Evolutionary conservation across 495 filamentous ascomycete genomes (phyloP).

Genomic region (Podospora pseudocomata): DNA sequence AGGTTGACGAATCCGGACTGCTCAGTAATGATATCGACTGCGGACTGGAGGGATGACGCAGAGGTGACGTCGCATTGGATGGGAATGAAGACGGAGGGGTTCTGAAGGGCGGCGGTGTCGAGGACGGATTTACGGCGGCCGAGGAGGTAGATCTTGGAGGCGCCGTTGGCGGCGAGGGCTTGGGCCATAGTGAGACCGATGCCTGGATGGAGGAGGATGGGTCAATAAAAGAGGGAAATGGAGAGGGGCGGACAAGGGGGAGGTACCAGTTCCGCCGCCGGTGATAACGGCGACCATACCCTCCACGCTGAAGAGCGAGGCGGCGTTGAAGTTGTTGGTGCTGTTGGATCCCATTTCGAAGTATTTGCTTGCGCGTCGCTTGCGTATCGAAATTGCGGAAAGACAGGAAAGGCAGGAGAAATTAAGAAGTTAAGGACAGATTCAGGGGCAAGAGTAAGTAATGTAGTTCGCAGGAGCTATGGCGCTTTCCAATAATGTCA

Average conservation of each 20-base stretch:
- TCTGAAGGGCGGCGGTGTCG: slow-evolving; percentile 36
- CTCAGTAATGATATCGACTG: slow-evolving; percentile 45
- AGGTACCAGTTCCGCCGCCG: slow-evolving; percentile 54
- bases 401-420: too few species aligned
- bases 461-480: too few species aligned
- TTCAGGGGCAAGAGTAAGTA: too few species aligned
- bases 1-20: slow-evolving; percentile 55
- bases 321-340: slow-evolving; percentile 14
- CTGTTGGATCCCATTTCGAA: not conserved
- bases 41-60: slow-evolving; percentile 55
- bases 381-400: too few species aligned
- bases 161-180: slow-evolving; percentile 61
- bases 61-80: slow-evolving; percentile 63
- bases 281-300: slow-evolving; percentile 61
- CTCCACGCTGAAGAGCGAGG: slow-evolving; percentile 51
- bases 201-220: slow-evolving; percentile 35
- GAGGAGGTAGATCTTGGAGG: slow-evolving; percentile 64
- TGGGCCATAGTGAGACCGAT: slow-evolving; percentile 64
- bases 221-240: too few species aligned
- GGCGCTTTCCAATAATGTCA: too few species aligned
- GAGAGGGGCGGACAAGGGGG: too few species aligned
- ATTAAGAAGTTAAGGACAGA: too few species aligned
- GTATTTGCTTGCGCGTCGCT: not conserved
- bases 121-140: slow-evolving; percentile 56
- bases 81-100: slow-evolving; percentile 48